phyloP scores from a whole-genome alignment of 2,329 filamentous ascomycete species.

The Aquanectria penicillioides region DNA sequence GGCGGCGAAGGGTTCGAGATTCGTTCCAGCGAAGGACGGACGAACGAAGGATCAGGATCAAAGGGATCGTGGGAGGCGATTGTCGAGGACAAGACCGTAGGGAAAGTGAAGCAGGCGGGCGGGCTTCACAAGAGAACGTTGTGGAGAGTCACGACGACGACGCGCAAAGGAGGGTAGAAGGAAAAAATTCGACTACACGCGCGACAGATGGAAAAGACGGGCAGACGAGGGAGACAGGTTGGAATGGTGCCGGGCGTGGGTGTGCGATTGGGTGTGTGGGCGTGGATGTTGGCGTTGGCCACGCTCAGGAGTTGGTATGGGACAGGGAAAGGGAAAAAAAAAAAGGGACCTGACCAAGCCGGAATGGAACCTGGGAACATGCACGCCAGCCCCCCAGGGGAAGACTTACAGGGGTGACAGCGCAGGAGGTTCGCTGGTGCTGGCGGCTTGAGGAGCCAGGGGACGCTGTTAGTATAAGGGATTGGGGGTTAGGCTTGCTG shows the following conservation, averaged over 20 bases:
- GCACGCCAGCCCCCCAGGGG: conserved; percentile 4
- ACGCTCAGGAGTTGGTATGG: conserved; percentile 11
- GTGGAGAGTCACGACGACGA: conserved; percentile 8
- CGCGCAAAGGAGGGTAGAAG: neutral
- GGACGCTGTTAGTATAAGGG: conserved; percentile 16
- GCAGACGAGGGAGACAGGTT: neutral
- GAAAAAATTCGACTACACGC: conserved; percentile 6
- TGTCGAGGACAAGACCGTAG: too few relatives aligned
- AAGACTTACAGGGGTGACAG: neutral
- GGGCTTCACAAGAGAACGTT: conserved; percentile 1
- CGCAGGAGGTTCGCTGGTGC: neutral
- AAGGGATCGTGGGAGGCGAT: conserved; percentile 7
- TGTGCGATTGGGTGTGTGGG: conserved; percentile 7
- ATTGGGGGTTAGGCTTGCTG: conserved; percentile 29
- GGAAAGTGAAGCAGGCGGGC: too few relatives aligned
- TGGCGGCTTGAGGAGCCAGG: conserved; percentile 7
- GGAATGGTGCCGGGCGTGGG: neutral
- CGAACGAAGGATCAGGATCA: conserved; percentile 24
- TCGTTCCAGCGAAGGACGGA: conserved; percentile 38
- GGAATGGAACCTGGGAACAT: conserved; percentile 7
- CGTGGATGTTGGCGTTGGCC: conserved; percentile 8
- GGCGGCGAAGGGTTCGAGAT: conserved; percentile 29
- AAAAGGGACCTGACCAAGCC: neutral
- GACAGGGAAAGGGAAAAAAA: neutral
- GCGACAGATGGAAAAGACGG: conserved; percentile 4